Base-by-base conservation (phyloP, 495 filamentous ascomycete genomes). In the Trichoderma virens region DNA sequence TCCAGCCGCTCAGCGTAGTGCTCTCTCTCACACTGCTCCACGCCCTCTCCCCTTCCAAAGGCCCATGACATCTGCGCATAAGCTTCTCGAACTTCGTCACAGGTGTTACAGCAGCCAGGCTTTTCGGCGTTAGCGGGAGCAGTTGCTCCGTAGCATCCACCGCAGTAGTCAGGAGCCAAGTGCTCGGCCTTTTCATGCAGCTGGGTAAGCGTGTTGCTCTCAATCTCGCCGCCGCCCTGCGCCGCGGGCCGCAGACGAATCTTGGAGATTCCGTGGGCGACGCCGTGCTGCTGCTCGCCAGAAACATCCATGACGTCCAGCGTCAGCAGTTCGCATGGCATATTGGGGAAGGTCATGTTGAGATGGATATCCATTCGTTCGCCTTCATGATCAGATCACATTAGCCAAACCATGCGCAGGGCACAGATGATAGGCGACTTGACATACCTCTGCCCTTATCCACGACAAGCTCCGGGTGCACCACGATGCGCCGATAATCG, bases 241-340 rank as follows among this genome's bases (percentile, higher is more conserved):
- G 80, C 79, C 62, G 75, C 76, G 1, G 91, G 80, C 43, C 85
- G 78, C 41, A 98, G 80, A 66, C 94, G 86, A 51, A 96, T 89
- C 73, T 97, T 97, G 72, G 83, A 88, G 66, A 98, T 85, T 30
- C 94, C 94, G 72, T 98, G 93, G 70, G 88, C 85, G 63, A 98
- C 90, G 47, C 94, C 95, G 60, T 88, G 87, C 72, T 98, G 94
- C 72, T 97, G 89, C 74, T 98, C 94, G 47, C 94, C 94, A 16
- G 90, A 95, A 13, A 98, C 93, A 75, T 98, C 94, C 94, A 98
- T 98, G 41, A 98, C 93, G 72, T 98, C 94, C 67, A 98, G 86
- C 18, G 94, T 97, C 61, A 98, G 78, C 59, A 98, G 86, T 75
- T 98, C 93, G 79, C 94, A 98, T 35, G 94, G 94, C 34, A 98